Evolutionary conservation across 768 basidiomycete genomes (phyloP), one percentile per base, ranked within the genome.

Genomic region (Mycena capillaripes): DNA sequence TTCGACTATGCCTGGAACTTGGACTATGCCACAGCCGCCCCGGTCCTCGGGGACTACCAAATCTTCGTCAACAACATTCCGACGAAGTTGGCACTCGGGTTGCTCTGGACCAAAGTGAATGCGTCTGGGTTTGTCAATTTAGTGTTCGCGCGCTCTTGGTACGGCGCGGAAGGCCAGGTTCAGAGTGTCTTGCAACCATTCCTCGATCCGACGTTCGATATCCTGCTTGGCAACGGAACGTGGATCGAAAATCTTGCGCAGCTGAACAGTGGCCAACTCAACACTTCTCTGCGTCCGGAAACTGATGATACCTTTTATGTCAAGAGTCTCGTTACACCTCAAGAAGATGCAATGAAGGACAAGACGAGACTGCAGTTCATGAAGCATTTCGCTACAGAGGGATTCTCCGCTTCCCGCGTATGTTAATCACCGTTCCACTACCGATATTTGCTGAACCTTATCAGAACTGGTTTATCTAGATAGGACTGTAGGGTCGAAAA

Each of bases 251-350:
- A 77, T 52, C 77, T 82, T 5, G 68, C 74, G 6, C 65, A 76
- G 21, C 72, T 84, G 11, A 38, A 38, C 38, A 16, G 78, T 9
- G 75, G 72, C 1, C 72, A 78, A 40, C 73, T 84, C 29, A 73
- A 81, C 73, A 82, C 82, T 9, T 75, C 48, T 30, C 53, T 63
- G 21, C 66, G 68, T 19, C 77, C 81, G 8, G 81, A 83, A 50
- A 74, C 70, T 3, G 79, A 76, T 12, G 85, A 85, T 73, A 86
- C 83, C 0, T 85, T 86, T 75, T 86, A 86, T 40, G 82, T 81
- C 2, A 85, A 85, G 73, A 83, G 82, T 6, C 59, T 86, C 23
- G 83, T 84, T 81, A 83, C 82, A 0, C 84, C 84, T 6, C 72
- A 81, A 29, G 73, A 68, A 10, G 72, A 78, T 17, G 82, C 82